Conservation (phyloP, 768 basidiomycete species). For the Russula lepida region DNA sequence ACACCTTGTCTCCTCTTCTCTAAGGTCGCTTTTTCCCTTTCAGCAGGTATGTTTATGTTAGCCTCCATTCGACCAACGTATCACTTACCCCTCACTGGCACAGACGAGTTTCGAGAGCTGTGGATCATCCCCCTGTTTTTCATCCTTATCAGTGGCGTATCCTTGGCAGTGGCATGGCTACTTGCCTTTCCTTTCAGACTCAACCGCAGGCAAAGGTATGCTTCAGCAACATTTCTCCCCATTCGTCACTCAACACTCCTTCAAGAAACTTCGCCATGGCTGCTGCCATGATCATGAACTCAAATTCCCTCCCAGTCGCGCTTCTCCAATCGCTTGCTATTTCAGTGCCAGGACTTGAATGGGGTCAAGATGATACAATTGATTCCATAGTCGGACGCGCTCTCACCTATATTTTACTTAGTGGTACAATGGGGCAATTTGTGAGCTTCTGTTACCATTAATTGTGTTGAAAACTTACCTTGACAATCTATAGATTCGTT, state of each 20-base stretch:
- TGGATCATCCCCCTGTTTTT: conserved; percentile 87
- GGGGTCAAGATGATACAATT: conserved; percentile 70
- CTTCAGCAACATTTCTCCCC: conserved; percentile 4
- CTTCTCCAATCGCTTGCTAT: conserved; percentile 87
- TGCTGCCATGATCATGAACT: conserved; percentile 86
- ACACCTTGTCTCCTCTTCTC: conserved; percentile 84
- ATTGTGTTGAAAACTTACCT: not conserved
- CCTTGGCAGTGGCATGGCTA: conserved; percentile 56
- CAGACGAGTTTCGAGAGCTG: conserved; percentile 69
- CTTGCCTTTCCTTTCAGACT: conserved; percentile 59
- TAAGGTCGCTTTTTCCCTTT: conserved; percentile 82
- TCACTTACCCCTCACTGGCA: not conserved
- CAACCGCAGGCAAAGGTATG: conserved; percentile 66
- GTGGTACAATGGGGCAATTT: conserved; percentile 93
- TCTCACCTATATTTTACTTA: conserved; percentile 81
- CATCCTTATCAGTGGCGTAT: conserved; percentile 62
- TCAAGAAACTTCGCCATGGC: conserved; percentile 69
- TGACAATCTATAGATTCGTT: conserved; percentile 52
- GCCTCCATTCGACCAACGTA: not conserved
- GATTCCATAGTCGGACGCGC: conserved; percentile 89
- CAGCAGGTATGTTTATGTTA: conserved; percentile 43
- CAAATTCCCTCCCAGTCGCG: conserved; percentile 90
- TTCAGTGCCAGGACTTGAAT: conserved; percentile 73
- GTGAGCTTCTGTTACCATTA: conserved; percentile 35
- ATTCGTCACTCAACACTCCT: not conserved